Conservation (phyloP, 768 basidiomycete genomes). For the Boletus huronensis region DNA sequence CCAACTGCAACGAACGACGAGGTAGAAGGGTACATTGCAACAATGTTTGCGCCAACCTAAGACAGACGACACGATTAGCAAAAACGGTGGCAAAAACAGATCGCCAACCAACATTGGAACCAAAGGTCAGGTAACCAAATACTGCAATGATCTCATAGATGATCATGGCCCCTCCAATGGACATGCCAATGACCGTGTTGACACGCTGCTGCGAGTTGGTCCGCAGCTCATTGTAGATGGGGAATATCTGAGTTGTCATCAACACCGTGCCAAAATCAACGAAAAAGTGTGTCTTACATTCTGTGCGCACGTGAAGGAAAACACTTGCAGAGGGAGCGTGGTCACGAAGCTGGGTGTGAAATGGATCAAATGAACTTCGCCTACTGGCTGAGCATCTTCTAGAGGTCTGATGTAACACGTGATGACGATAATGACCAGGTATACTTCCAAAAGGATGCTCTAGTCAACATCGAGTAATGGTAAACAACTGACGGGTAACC, state of each 20-base stretch:
- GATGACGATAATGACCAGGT: constrained; percentile 77
- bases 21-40: constrained; percentile 90
- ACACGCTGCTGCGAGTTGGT: constrained; percentile 77
- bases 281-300: constrained; percentile 53
- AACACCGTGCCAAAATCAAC: background rate
- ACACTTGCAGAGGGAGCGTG: constrained; percentile 91
- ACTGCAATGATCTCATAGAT: constrained; percentile 87
- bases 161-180: constrained; percentile 79
- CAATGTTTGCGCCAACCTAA: constrained; percentile 87
- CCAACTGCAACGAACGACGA: constrained; percentile 92
- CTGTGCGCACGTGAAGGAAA: constrained; percentile 90
- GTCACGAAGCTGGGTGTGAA: constrained; percentile 77
- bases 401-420: constrained; percentile 75
- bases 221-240: constrained; percentile 88
- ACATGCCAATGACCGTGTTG: constrained; percentile 82
- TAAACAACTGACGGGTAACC: constrained; percentile 31
- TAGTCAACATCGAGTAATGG: background rate
- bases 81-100: background rate
- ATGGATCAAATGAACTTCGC: constrained; percentile 68
- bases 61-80: background rate
- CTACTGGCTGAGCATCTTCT: constrained; percentile 56
- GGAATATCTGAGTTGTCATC: constrained; percentile 64
- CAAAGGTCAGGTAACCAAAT: constrained; percentile 93
- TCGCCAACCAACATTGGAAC: constrained; percentile 59
- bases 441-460: constrained; percentile 42